phyloP scores from a whole-genome alignment of 2,329 filamentous ascomycete species.

The Tolypocladium endophyticum region DNA sequence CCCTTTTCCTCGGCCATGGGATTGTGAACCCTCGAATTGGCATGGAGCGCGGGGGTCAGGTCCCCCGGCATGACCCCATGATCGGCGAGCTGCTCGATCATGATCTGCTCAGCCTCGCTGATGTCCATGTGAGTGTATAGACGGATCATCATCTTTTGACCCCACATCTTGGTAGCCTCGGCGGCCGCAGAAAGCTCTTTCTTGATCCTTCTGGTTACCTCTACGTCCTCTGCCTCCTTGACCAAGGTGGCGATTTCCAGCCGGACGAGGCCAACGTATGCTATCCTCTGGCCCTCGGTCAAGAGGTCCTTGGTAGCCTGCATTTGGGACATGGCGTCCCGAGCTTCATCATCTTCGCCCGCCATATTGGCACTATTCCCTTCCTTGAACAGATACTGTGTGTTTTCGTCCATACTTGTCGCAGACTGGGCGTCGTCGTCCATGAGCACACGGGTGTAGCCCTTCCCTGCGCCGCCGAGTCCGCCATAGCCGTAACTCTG shows the following conservation, averaged over 20 bases:
- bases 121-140: conserved; percentile 97
- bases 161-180: conserved; percentile 88
- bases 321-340: conserved; percentile 82
- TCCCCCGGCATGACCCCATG: conserved; percentile 83
- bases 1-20: conserved; percentile 55
- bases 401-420: conserved; percentile 96
- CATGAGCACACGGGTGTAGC: conserved; percentile 88
- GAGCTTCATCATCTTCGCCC: conserved; percentile 72
- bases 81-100: conserved; percentile 94
- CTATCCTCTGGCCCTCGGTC: conserved; percentile 90
- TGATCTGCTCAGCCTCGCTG: conserved; percentile 79
- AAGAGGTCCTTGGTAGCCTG: conserved; percentile 91
- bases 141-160: conserved; percentile 95
- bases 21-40: conserved; percentile 87
- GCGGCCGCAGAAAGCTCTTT: conserved; percentile 59
- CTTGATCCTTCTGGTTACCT: conserved; percentile 54
- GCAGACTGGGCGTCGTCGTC: conserved; percentile 91
- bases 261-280: conserved; percentile 85
- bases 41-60: conserved; percentile 76
- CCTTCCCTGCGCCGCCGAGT: conserved; percentile 82
- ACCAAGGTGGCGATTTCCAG: conserved; percentile 72
- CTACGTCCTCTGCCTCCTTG: conserved; percentile 52
- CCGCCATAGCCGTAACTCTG: conserved; percentile 60
- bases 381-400: conserved; percentile 86
- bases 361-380: conserved; percentile 45